Percentiles rank a stretch among this genome's conserved stretches.
These are phyloP conservation scores for Poa pratensis DNA, from an alignment of 176 grass and related monocot species.

Conservation along the genomic window DNA sequence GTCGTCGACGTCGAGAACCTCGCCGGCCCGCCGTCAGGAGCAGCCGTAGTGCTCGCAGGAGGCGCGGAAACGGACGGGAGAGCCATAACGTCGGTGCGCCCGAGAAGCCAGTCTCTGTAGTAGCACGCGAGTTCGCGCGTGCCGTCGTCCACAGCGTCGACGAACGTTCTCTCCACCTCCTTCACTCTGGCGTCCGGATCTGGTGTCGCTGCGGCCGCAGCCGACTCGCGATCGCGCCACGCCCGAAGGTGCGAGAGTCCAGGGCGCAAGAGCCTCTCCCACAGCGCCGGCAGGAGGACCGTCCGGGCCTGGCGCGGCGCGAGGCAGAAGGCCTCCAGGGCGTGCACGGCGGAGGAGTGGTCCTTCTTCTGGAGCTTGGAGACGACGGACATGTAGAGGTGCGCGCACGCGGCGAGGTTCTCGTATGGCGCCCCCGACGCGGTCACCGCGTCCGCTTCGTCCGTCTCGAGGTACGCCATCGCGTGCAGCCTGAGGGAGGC, in stretches of 20 bases:
- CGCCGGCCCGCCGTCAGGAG: neutral
- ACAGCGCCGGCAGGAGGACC: slow-evolving; percentile 57
- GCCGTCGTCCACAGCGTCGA: slow-evolving; percentile 50
- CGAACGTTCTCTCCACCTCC: slow-evolving; percentile 49
- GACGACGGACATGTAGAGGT: slow-evolving; percentile 42
- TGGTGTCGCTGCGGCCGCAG: neutral
- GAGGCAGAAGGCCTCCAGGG: slow-evolving; percentile 64
- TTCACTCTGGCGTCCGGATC: slow-evolving; percentile 38
- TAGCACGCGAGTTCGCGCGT: slow-evolving; percentile 69
- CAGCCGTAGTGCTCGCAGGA: slow-evolving; percentile 17
- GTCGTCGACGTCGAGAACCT: slow-evolving; percentile 29
- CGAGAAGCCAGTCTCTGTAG: slow-evolving; percentile 87
- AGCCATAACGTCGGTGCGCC: slow-evolving; percentile 43
- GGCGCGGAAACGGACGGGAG: slow-evolving; percentile 53
- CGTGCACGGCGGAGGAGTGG: slow-evolving; percentile 59
- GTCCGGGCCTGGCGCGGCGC: slow-evolving; percentile 59
- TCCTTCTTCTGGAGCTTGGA: slow-evolving; percentile 50
- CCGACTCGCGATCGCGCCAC: slow-evolving; percentile 66
- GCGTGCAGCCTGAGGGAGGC: slow-evolving; percentile 44
- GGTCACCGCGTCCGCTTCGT: slow-evolving; percentile 37
- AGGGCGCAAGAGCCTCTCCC: slow-evolving; percentile 65
- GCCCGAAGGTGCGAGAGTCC: slow-evolving; percentile 56
- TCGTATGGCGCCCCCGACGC: slow-evolving; percentile 20
- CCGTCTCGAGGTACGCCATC: neutral
- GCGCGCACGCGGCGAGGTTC: slow-evolving; percentile 50